Percentiles rank a stretch among this genome's conserved stretches.
Evolutionary conservation across 1,284 basidiomycete genomes (phyloP).

Genomic region (Pterulicium gracile): DNA sequence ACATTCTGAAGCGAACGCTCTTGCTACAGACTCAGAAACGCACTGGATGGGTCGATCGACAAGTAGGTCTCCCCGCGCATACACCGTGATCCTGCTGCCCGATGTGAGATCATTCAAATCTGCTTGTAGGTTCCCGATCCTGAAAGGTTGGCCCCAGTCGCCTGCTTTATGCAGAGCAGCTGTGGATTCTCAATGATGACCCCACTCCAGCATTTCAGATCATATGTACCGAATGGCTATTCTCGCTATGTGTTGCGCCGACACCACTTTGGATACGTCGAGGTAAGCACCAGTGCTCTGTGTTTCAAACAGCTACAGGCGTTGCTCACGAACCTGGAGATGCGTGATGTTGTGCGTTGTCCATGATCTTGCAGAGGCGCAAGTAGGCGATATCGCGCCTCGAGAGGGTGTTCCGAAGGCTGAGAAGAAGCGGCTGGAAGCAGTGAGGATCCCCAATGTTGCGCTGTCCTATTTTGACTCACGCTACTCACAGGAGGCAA

Average conservation of each 20-base stretch:
- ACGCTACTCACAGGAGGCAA: conserved; percentile 55
- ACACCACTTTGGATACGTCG: conserved; percentile 60
- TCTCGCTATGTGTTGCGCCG: conserved; percentile 76
- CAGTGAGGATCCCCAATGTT: conserved; percentile 26
- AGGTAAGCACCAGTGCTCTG: conserved; percentile 37
- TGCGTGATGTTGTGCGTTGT: conserved; percentile 86
- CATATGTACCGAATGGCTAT: conserved; percentile 98
- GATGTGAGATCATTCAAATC: too few relatives aligned
- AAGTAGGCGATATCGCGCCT: conserved; percentile 94
- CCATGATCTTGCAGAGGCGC: conserved; percentile 94
- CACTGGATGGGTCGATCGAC: conserved; percentile 87
- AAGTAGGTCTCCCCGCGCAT: conserved; percentile 32
- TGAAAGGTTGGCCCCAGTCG: conserved; percentile 51
- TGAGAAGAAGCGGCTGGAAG: conserved; percentile 74
- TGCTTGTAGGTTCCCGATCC: conserved; percentile 54
- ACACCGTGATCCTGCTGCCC: neutral
- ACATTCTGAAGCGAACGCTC: conserved; percentile 2
- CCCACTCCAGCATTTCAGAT: conserved; percentile 71
- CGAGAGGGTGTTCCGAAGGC: conserved; percentile 75
- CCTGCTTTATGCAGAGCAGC: conserved; percentile 5
- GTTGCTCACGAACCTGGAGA: conserved; percentile 35
- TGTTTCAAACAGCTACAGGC: conserved; percentile 1
- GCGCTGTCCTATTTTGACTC: neutral
- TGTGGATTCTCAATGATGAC: neutral
- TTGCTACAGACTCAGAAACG: conserved; percentile 84